phyloP scores from a whole-genome alignment of 73 alveolate species.

The Paramecium biaurelia region DNA sequence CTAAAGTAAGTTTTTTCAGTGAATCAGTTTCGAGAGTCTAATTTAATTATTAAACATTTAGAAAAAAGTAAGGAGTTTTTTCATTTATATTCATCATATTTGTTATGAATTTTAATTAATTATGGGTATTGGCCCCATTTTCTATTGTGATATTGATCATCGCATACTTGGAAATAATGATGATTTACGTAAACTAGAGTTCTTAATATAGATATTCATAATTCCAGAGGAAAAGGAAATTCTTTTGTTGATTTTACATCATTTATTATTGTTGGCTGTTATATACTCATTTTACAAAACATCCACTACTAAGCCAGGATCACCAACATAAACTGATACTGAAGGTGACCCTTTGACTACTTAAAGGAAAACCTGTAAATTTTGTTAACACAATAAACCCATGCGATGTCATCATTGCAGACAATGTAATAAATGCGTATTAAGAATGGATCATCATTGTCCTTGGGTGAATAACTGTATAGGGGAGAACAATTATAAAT shows the following conservation, averaged over 20 bases:
- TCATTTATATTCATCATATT: background rate
- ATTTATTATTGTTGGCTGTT: background rate
- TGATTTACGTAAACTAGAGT: background rate
- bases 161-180: background rate
- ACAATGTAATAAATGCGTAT: constrained; percentile 76
- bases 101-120: constrained; percentile 15
- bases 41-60: background rate
- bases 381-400: constrained; percentile 76
- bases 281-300: background rate
- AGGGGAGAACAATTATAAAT: constrained; percentile 75
- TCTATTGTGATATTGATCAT: background rate
- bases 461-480: constrained; percentile 85
- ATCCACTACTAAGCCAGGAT: constrained; percentile 1
- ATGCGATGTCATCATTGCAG: constrained; percentile 81
- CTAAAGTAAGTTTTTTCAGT: background rate
- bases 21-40: background rate
- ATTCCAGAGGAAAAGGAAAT: background rate
- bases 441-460: constrained; percentile 89
- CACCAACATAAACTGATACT: background rate
- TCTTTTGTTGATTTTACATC: background rate
- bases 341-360: background rate
- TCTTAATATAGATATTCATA: background rate
- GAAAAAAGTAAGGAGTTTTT: background rate
- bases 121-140: background rate
- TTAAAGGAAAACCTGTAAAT: constrained; percentile 62